Base-by-base conservation (phyloP, 441 rosid species). In the Cnidoscolus chayamansa region DNA sequence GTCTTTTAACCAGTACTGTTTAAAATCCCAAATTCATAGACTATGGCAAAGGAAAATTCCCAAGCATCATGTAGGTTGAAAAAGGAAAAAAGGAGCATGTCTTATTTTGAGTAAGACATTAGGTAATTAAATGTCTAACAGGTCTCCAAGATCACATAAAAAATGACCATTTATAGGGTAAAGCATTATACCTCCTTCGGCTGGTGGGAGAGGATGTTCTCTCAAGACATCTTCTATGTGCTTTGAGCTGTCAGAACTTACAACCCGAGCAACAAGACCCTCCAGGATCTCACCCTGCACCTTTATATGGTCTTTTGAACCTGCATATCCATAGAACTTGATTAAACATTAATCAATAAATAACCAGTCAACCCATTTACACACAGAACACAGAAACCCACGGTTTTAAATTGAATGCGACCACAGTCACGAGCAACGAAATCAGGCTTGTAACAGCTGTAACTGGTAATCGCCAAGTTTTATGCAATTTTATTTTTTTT, bases 201-300 rank as follows among this genome's bases (percentile, higher is more conserved):
- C 71, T 54, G 89, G 85, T 17, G 88, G 88, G 57, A 82, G 81
- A 79, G 91, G 96, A 80, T 79, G 84, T 77, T 90, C 89, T 78
- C 68, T 86, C 81, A 93, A 84, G 72, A 92, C 87, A 65, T 86
- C 84, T 77, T 90, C 90, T 86, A 95, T 86, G 67, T 88, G 92
- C 77, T 83, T 86, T 80, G 85, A 79, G 74, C 98, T 92, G 76
- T 86, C 89, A 78, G 81, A 87, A 79, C 91, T 83, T 51, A 92
- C 95, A 56, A 92, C 79, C 72, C 98, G 99, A 62, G 98, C 99
- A 78, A 95, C 98, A 30, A 95, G 93, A 70, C 99, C 99, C 87
- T 95, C 99, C 67, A 92, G 77, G 72, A 95, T 91, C 86, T 95
- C 98, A 76, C 99, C 99, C 74, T 95, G 99, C 64, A 85, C 91